Conservation (phyloP, 225 moss, liverwort and hornwort genomes). For the Rhytidiadelphus loreus region DNA sequence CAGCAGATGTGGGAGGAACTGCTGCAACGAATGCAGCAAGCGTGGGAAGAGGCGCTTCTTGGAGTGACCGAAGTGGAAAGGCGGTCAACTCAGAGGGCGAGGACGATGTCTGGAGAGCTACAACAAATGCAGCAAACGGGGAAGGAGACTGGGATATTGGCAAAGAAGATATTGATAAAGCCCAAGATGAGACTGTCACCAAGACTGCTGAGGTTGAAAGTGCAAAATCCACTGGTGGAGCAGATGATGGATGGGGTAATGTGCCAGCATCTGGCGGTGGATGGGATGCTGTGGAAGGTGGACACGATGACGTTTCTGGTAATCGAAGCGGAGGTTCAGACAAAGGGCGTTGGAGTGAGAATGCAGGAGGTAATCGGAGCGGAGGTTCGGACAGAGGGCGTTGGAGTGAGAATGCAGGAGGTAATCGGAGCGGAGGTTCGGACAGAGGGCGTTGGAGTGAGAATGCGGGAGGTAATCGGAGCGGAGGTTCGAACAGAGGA, state of each 20-base stretch:
- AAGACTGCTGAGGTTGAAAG: neutral
- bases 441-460: conserved; percentile 2
- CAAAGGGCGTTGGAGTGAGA: neutral
- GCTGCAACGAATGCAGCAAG: conserved; percentile 5
- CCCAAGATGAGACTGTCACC: neutral
- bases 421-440: neutral
- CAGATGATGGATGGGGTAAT: conserved; percentile 13
- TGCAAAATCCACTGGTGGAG: neutral
- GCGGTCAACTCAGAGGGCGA: neutral
- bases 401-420: neutral
- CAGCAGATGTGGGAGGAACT: neutral
- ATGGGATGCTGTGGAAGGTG: conserved; percentile 14
- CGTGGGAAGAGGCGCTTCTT: conserved; percentile 11
- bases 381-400: neutral
- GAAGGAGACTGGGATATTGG: conserved; percentile 15
- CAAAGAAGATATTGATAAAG: conserved; percentile 1
- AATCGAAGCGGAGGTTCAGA: neutral
- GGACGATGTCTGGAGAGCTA: neutral
- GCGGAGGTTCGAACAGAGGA: neutral
- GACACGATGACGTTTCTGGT: conserved; percentile 3
- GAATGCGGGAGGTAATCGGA: neutral
- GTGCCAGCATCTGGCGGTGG: conserved; percentile 13
- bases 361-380: neutral
- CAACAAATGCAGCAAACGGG: conserved; percentile 5
- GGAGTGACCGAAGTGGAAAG: neutral